phyloP scores from a whole-genome alignment of 805 yeast species.

The Yarrowia hollandica region DNA sequence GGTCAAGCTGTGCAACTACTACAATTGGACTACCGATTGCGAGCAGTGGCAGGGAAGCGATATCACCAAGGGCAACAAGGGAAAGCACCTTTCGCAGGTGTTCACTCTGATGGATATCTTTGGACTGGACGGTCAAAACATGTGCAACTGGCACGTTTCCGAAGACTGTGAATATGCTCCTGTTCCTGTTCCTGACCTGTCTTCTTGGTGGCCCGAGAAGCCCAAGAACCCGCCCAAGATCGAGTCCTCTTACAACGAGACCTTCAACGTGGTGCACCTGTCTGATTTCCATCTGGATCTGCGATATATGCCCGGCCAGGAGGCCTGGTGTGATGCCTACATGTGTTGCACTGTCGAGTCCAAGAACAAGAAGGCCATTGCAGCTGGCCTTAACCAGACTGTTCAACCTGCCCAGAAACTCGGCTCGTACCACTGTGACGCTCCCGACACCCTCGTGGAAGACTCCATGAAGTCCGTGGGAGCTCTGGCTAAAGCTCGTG shows the following conservation, averaged over 20 bases:
- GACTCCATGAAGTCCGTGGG: constrained; percentile 52
- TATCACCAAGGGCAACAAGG: not conserved
- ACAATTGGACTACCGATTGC: not conserved
- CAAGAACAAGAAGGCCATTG: constrained; percentile 14
- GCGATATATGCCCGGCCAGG: constrained; percentile 49
- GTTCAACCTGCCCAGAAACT: constrained; percentile 59
- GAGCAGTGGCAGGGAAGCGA: not conserved
- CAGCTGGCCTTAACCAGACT: constrained; percentile 30
- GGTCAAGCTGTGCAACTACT: not conserved
- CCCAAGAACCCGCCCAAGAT: constrained; percentile 52
- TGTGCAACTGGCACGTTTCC: constrained; percentile 46
- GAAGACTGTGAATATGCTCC: not conserved
- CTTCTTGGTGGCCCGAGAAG: constrained; percentile 39
- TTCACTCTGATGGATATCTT: constrained; percentile 54
- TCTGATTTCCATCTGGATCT: constrained; percentile 65
- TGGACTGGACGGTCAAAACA: constrained; percentile 58
- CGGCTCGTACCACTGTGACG: constrained; percentile 66
- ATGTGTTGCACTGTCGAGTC: constrained; percentile 56
- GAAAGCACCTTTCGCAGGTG: constrained; percentile 49
- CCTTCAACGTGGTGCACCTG: constrained; percentile 62
- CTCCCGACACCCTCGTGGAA: constrained; percentile 64
- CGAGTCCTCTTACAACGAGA: constrained; percentile 40
- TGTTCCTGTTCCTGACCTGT: not conserved
- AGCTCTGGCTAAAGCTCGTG: constrained; percentile 41
- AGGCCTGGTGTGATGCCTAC: constrained; percentile 47